Evolutionary conservation across 2,329 filamentous ascomycete species (phyloP).

Genomic region (Mycosphaerella sp.): DNA sequence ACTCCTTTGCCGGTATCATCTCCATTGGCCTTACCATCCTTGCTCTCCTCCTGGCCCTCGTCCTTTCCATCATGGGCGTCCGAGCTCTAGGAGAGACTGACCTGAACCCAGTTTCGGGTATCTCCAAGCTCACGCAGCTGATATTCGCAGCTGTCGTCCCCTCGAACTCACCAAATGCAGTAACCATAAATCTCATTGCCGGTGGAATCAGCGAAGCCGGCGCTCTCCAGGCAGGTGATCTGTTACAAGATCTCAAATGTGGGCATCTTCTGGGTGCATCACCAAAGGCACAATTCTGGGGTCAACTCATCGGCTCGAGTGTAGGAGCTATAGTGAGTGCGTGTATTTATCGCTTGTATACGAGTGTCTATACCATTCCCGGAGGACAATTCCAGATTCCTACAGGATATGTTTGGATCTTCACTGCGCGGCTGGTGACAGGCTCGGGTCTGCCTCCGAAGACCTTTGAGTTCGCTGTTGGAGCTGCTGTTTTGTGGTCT

Average conservation of each 20-base stretch:
- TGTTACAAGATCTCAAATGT: slow-evolving; percentile 96
- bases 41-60: slow-evolving; percentile 70
- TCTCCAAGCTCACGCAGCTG: slow-evolving; percentile 92
- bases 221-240: slow-evolving; percentile 87
- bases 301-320: slow-evolving; percentile 84
- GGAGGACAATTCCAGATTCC: slow-evolving; percentile 89
- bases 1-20: slow-evolving; percentile 77
- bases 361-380: slow-evolving; percentile 80
- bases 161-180: slow-evolving; percentile 68
- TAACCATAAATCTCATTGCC: slow-evolving; percentile 92
- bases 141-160: slow-evolving; percentile 91
- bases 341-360: slow-evolving; percentile 83
- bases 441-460: slow-evolving; percentile 79
- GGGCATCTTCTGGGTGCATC: slow-evolving; percentile 88
- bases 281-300: slow-evolving; percentile 93
- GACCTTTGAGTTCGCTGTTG: slow-evolving; percentile 72
- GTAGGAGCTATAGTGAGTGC: slow-evolving; percentile 82
- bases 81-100: slow-evolving; percentile 73
- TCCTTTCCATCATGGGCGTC: slow-evolving; percentile 59
- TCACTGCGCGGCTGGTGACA: slow-evolving; percentile 87
- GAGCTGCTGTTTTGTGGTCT: slow-evolving; percentile 68
- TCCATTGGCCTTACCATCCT: slow-evolving; percentile 77
- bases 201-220: slow-evolving; percentile 81
- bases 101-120: slow-evolving; percentile 91
- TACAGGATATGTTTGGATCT: slow-evolving; percentile 95